A percentile compares a stretch with the other conserved stretches of the same genome.
phyloP scores from a whole-genome alignment of 192 early-diverging fungal genomes.

The Backusella sp. region DNA sequence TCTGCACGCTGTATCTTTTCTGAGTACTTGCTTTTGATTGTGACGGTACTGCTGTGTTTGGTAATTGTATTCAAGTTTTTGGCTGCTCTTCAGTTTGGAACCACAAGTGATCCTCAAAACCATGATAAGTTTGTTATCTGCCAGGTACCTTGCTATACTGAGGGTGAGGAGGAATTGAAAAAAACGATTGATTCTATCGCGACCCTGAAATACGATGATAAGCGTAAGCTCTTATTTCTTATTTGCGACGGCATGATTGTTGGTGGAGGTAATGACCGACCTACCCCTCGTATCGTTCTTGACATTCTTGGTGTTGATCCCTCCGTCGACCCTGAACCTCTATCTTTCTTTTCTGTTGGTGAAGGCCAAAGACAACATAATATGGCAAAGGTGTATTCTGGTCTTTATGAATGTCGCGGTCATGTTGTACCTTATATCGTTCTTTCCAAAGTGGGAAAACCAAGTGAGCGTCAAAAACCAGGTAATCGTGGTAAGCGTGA shows the following conservation, averaged over 20 bases:
- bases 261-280: slow-evolving; percentile 93
- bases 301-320: slow-evolving; percentile 89
- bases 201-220: slow-evolving; percentile 80
- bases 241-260: slow-evolving; percentile 93
- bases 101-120: slow-evolving; percentile 70
- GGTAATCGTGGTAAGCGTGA: slow-evolving; percentile 98
- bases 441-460: slow-evolving; percentile 88
- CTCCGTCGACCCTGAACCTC: slow-evolving; percentile 68
- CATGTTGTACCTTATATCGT: slow-evolving; percentile 92
- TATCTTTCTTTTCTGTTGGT: slow-evolving; percentile 83
- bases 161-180: slow-evolving; percentile 79
- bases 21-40: slow-evolving; percentile 81
- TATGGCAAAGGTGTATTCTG: slow-evolving; percentile 95
- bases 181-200: slow-evolving; percentile 86
- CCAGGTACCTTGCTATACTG: slow-evolving; percentile 94
- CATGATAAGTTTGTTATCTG: slow-evolving; percentile 96
- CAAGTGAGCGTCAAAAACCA: slow-evolving; percentile 73
- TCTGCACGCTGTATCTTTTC: slow-evolving; percentile 76
- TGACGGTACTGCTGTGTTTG: slow-evolving; percentile 75
- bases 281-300: slow-evolving; percentile 94
- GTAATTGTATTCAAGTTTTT: slow-evolving; percentile 82
- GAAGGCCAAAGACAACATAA: slow-evolving; percentile 91
- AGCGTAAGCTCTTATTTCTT: slow-evolving; percentile 84
- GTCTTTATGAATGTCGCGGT: slow-evolving; percentile 86
- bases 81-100: slow-evolving; percentile 71